These are phyloP conservation scores for Cutaneotrichosporon cutaneum DNA, from an alignment of 1,284 basidiomycete genomes.

Conservation along the genomic window DNA sequence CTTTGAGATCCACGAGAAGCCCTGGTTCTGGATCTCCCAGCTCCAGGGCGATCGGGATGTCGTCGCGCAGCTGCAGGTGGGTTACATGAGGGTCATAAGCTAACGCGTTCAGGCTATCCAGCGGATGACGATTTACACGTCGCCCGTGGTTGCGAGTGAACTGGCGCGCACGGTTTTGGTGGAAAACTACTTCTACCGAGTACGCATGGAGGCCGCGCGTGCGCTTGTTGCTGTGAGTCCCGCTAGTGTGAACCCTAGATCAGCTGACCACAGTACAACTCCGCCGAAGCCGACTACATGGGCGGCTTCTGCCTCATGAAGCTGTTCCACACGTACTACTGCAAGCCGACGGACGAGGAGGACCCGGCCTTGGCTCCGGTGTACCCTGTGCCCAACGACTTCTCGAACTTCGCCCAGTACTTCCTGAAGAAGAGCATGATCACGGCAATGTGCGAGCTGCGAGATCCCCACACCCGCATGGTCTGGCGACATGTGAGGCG, in stretches of 20 bases:
- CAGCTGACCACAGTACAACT: constrained; percentile 38
- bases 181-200: constrained; percentile 94
- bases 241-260: too few species aligned
- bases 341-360: constrained; percentile 79
- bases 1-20: constrained; percentile 90
- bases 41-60: constrained; percentile 95
- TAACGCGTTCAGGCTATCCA: constrained; percentile 66
- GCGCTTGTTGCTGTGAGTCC: constrained; percentile 77
- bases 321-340: constrained; percentile 83
- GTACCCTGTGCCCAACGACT: constrained; percentile 90
- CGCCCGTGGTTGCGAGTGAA: constrained; percentile 83
- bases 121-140: constrained; percentile 76
- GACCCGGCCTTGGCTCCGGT: constrained; percentile 81
- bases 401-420: constrained; percentile 86
- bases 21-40: constrained; percentile 99
- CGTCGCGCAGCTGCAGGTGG: constrained; percentile 92
- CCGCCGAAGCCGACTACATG: constrained; percentile 55
- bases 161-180: constrained; percentile 92
- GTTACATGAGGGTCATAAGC: constrained; percentile 54
- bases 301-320: constrained; percentile 96
- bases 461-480: constrained; percentile 34
- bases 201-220: constrained; percentile 89
- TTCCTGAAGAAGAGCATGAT: constrained; percentile 72
- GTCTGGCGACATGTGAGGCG: constrained; percentile 81
- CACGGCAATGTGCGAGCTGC: constrained; percentile 38